phyloP scores from a whole-genome alignment of 2,329 filamentous ascomycete species.

The Fusarium lateritium region DNA sequence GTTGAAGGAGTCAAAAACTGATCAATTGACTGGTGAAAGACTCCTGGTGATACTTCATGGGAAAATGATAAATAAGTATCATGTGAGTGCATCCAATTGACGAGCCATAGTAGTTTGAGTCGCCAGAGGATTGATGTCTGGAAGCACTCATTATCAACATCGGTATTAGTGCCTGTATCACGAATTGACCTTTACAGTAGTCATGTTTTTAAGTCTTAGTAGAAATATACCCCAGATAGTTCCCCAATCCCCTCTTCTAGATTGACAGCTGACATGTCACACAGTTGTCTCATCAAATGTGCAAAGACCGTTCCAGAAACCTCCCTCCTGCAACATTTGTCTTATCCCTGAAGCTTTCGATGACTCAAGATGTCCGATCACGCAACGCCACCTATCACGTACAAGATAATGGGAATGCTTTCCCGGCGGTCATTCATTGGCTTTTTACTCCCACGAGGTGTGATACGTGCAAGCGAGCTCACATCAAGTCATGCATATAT shows the following conservation, averaged over 20 bases:
- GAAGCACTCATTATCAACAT: neutral
- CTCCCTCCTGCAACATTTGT: slow-evolving; percentile 5
- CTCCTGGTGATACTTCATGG: neutral
- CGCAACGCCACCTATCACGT: slow-evolving; percentile 31
- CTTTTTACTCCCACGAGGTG: neutral
- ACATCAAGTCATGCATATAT: neutral
- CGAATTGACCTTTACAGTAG: too few species aligned
- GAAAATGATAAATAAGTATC: neutral
- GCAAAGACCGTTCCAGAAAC: slow-evolving; percentile 1
- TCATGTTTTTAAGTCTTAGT: too few species aligned
- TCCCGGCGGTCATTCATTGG: slow-evolving; percentile 2
- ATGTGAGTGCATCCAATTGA: neutral
- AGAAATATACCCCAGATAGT: neutral
- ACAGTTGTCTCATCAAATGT: neutral
- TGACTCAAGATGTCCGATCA: slow-evolving; percentile 26
- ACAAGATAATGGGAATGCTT: neutral
- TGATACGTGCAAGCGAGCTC: neutral
- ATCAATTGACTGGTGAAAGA: too few species aligned
- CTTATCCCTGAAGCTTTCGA: neutral
- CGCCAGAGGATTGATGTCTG: neutral
- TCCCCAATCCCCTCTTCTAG: neutral
- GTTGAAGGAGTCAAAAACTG: neutral
- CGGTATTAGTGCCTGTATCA: too few species aligned
- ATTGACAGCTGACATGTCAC: neutral
- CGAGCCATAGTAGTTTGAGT: neutral